Evolutionary conservation across 2,329 filamentous ascomycete species (phyloP).

Genomic region (Diaporthe capsici): DNA sequence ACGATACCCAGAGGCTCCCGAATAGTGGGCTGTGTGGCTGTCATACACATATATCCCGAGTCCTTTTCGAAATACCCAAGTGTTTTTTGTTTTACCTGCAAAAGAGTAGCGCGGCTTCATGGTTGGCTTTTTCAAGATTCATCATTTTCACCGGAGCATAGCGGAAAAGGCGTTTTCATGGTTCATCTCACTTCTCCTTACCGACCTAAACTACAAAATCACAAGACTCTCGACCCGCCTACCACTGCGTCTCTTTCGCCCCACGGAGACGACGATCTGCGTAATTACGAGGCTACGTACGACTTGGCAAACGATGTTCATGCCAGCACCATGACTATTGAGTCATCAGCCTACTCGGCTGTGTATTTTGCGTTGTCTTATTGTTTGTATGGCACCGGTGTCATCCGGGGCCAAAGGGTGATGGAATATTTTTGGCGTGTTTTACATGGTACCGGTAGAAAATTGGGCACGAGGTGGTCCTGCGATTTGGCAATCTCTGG

Average conservation of each 20-base stretch:
- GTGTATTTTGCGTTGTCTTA: conserved; percentile 25
- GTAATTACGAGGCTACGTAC: conserved; percentile 30
- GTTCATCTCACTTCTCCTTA: conserved; percentile 20
- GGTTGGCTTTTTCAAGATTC: conserved; percentile 37
- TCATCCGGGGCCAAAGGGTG: background rate
- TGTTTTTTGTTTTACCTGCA: conserved; percentile 19
- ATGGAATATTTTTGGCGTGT: conserved; percentile 3
- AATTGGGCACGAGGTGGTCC: background rate
- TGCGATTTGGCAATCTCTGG: background rate
- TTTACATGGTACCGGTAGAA: conserved; percentile 22
- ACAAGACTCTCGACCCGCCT: conserved; percentile 1
- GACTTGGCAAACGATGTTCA: conserved; percentile 27
- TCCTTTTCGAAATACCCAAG: conserved; percentile 34
- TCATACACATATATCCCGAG: conserved; percentile 19
- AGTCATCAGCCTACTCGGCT: conserved; percentile 14
- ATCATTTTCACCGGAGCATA: conserved; percentile 40
- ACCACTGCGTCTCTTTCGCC: conserved; percentile 10
- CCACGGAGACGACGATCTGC: conserved; percentile 15
- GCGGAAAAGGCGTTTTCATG: conserved; percentile 39
- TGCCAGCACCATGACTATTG: conserved; percentile 18
- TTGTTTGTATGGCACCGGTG: background rate
- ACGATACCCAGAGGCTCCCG: conserved; percentile 37
- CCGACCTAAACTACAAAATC: conserved; percentile 19
- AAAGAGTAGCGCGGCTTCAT: conserved; percentile 28
- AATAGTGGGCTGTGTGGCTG: conserved; percentile 22